A percentile compares a stretch with the other conserved stretches of the same genome.
Evolutionary conservation across 805 yeast genomes (phyloP).

Genomic region (Wickerhamiella azyma): DNA sequence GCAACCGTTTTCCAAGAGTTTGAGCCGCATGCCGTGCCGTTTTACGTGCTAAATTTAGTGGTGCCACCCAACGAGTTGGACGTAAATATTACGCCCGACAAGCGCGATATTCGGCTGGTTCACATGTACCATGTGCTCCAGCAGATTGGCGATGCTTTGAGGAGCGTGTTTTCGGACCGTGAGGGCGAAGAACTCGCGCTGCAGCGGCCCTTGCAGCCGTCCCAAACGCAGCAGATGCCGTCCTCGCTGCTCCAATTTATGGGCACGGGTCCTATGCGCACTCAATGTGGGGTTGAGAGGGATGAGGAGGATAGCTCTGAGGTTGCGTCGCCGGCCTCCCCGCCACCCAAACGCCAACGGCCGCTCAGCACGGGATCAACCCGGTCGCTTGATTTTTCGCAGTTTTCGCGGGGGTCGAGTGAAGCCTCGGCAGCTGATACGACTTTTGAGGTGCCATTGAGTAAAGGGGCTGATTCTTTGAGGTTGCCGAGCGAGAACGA

Average conservation of each 20-base stretch:
- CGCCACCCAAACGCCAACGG: neutral
- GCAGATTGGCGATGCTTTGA: constrained; percentile 23
- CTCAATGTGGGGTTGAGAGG: neutral
- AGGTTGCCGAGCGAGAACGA: neutral
- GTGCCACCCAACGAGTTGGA: constrained; percentile 42
- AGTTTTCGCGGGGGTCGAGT: neutral
- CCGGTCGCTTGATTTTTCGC: neutral
- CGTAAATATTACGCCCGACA: constrained; percentile 86
- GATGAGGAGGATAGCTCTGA: neutral
- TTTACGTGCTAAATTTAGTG: constrained; percentile 45
- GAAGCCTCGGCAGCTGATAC: neutral
- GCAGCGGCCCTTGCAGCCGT: neutral
- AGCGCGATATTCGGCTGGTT: constrained; percentile 55
- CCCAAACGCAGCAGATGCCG: neutral
- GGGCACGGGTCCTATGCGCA: neutral
- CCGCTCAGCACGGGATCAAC: neutral
- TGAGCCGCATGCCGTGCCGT: constrained; percentile 64
- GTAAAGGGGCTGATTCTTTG: too few relatives aligned
- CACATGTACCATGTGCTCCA: constrained; percentile 50
- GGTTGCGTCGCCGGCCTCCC: neutral
- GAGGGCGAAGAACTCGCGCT: constrained; percentile 8
- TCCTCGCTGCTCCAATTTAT: neutral
- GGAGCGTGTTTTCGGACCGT: neutral
- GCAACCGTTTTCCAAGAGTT: constrained; percentile 63
- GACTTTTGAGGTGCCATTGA: neutral